phyloP scores from a whole-genome alignment of 2,329 filamentous ascomycete species.

The Fusarium mexicanum region DNA sequence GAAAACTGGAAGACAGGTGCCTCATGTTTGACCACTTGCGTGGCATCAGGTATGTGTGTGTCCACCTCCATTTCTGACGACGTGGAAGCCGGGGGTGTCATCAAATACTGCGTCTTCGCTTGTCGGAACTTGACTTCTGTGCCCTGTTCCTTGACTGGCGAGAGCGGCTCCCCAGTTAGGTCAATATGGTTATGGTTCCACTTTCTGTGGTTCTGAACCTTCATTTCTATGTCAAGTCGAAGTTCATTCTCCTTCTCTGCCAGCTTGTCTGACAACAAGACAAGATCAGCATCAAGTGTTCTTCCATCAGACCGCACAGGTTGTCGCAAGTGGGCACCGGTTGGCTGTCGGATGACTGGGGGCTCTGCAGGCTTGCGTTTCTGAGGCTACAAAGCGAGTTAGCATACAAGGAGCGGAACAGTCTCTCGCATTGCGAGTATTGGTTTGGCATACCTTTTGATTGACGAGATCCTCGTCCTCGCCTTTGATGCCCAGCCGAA shows the following conservation, averaged over 20 bases:
- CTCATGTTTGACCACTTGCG: constrained; percentile 49
- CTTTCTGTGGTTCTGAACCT: constrained; percentile 86
- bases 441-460: constrained; percentile 75
- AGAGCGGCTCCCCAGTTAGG: constrained; percentile 84
- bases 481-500: constrained; percentile 86
- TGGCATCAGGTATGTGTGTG: constrained; percentile 57
- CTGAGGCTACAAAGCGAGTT: constrained; percentile 65
- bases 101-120: constrained; percentile 75
- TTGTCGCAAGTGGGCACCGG: constrained; percentile 73
- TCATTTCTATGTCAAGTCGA: constrained; percentile 82
- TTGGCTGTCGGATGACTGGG: constrained; percentile 68
- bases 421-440: constrained; percentile 43
- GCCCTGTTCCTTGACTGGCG: constrained; percentile 74
- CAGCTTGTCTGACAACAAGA: constrained; percentile 78
- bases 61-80: constrained; percentile 68
- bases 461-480: constrained; percentile 96
- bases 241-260: constrained; percentile 86
- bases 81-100: constrained; percentile 70
- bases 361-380: constrained; percentile 74
- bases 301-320: constrained; percentile 77
- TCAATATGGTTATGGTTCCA: constrained; percentile 95
- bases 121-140: constrained; percentile 73
- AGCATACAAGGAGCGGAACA: constrained; percentile 40
- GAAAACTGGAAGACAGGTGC: constrained; percentile 58
- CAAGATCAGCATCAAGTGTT: constrained; percentile 79